Evolutionary conservation across 345 rosid species (phyloP).

Genomic region (Pistacia integerrima): DNA sequence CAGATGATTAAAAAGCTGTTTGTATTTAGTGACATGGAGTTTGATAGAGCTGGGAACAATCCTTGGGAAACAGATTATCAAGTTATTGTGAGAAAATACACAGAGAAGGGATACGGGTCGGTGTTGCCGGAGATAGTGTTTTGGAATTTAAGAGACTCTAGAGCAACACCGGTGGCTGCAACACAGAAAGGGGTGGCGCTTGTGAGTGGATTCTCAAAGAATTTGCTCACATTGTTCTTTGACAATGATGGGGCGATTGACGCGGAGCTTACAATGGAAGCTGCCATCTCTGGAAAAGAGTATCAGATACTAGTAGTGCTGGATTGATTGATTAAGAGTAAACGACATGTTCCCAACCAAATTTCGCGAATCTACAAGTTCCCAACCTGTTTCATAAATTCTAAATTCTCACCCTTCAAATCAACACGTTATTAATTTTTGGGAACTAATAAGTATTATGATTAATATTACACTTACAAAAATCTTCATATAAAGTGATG

Average conservation of each 20-base stretch:
- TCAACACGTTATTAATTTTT: too few species aligned
- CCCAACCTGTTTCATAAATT: too few species aligned
- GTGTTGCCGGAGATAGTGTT: slow-evolving; percentile 60
- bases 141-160: slow-evolving; percentile 64
- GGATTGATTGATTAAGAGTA: slow-evolving; percentile 28
- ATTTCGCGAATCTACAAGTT: too few species aligned
- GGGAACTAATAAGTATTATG: too few species aligned
- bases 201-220: slow-evolving; percentile 72
- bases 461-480: too few species aligned
- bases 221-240: slow-evolving; percentile 54
- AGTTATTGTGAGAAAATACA: slow-evolving; percentile 42
- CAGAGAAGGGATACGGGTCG: slow-evolving; percentile 46
- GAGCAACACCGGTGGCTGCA: slow-evolving; percentile 45
- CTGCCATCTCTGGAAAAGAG: slow-evolving; percentile 48
- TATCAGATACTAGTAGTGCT: slow-evolving; percentile 39
- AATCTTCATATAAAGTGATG: too few species aligned
- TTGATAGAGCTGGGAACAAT: slow-evolving; percentile 36
- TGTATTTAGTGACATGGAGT: slow-evolving; percentile 79
- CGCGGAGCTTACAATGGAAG: slow-evolving; percentile 45
- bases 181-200: slow-evolving; percentile 49
- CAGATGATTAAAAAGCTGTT: slow-evolving; percentile 59
- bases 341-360: too few species aligned
- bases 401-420: too few species aligned
- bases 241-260: slow-evolving; percentile 32
- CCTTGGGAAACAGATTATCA: slow-evolving; percentile 57